Base-by-base conservation (phyloP, 106 monocot genomes). In the Dioscorea dumetorum region DNA sequence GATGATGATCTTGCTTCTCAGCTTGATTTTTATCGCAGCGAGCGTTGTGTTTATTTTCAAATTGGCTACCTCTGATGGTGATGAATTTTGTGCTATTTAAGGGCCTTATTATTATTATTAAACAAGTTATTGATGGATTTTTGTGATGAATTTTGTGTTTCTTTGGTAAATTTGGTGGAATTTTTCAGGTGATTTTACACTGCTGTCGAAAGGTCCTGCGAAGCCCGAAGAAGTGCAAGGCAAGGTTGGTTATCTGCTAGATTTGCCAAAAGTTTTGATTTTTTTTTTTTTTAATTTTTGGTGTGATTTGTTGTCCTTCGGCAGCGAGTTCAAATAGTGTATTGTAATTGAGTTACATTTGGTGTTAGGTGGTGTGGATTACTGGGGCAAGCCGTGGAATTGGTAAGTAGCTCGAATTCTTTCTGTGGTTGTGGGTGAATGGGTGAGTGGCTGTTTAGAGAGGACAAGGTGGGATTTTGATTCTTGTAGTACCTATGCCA, bases 311-410 rank as follows among this genome's bases (percentile, higher is more conserved):
- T 33, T 9, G 5, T 66, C 15, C 12, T 20, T 50, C 13, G 7
- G n/a, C 11, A 15, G 22, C 14, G 28, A n/a, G 4, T 6, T 22
- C 11, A 41, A 0, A 12, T 60, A 8, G 5, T 14, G 0, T 66
- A n/a, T 22, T 50, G 49, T 66, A 50, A 22, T 12, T 66, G 49
- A 22, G 12, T 50, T 49, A 50, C 1, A 66, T 50, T 8, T 50
- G 4, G 13, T 19, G 5, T 53, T 61, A 89, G 88, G 88, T 85
- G 22, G 88, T 89, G 58, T 89, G 94, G 94, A 94, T 94, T 35
- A 94, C 94, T 21, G 94, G 94, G 9, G 94, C 94, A 23, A 94
- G 94, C 77, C 94, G 94, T 41, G 94, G 94, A 79, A 94, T 94
- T 33, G 94, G 94, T 94, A 54, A 84, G 67, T 22, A 9, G 28